Base-by-base conservation (phyloP, 2,329 filamentous ascomycete genomes). In the Monosporascus sp. region DNA sequence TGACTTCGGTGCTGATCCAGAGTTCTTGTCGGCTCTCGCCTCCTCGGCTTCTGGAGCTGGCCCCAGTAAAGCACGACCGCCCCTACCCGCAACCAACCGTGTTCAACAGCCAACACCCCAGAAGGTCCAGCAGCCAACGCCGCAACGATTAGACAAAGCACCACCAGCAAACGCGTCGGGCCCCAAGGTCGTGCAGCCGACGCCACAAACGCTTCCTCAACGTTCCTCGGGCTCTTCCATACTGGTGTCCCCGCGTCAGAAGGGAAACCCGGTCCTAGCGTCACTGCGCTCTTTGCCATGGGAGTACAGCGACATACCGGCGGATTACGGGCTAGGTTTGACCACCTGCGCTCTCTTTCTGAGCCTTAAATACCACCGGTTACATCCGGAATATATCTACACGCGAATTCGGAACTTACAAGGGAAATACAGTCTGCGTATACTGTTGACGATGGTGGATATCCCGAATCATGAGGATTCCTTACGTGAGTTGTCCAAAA, bases 331-430 rank as follows among this genome's bases (percentile, higher is more conserved):
- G 8, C 78, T 97, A 24, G 93, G 94, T 0, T 68, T 82, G 43
- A 96, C 91, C 0, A 96, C 92, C 7, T 96, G 93, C 65, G 92
- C 90, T 1, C 79, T 99, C 5, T 99, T 97, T 68, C 77, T 99
- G 43, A 95, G 90, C 48, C 81, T 99, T 51, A 99, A 97, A 71
- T 99, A 99, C 71, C 94, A 99, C 71, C 90, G 93, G 28, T 80
- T 99, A 50, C 94, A 99, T 67, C 94, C 94, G 1, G 94, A 99
- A 72, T 99, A 99, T 75, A 91, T 99, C 64, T 97, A 97, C 75
- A 91, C 88, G 24, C 88, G 94, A 53, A 95, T 99, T 61, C 87
- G 88, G 50, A 84, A 86, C 48, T 77, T 99, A 5, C 89, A 89
- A 50, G 89, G 89, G 49, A 90, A 89, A 72, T 97, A 95, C 74